Evolutionary conservation across 768 basidiomycete genomes (phyloP).

Genomic region (Amanita muscaria): DNA sequence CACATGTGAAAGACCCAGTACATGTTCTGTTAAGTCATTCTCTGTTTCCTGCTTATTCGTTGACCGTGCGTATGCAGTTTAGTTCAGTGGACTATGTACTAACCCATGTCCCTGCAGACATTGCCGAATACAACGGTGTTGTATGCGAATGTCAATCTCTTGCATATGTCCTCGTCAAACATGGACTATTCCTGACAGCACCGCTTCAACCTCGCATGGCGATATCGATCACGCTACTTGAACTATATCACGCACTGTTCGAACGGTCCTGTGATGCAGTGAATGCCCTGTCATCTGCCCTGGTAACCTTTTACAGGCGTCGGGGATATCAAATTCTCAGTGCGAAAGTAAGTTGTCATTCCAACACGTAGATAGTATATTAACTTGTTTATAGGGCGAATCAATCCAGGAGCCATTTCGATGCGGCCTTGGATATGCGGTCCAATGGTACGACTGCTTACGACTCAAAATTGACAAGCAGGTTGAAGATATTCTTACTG

Average conservation of each 20-base stretch:
- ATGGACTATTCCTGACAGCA: conserved; percentile 20
- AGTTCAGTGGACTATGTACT: no score
- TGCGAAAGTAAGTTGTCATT: no score
- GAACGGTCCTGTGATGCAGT: conserved; percentile 26
- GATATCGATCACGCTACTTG: conserved; percentile 10
- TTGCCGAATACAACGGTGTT: no score
- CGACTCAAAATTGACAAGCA: no score
- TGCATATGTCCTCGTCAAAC: conserved; percentile 16
- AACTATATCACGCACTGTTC: conserved; percentile 24
- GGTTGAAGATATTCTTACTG: no score
- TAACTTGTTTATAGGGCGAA: conserved; percentile 19
- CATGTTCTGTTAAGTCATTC: no score
- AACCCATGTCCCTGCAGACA: no score
- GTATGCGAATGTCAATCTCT: conserved; percentile 18
- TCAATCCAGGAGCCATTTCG: conserved; percentile 23
- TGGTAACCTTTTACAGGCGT: conserved; percentile 18
- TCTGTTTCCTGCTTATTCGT: no score
- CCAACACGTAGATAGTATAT: no score
- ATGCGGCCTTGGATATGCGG: conserved; percentile 11
- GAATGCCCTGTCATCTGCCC: conserved; percentile 15
- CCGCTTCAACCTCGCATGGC: no score
- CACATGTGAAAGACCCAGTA: no score
- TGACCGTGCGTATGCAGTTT: no score
- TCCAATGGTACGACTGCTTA: conserved; percentile 12
- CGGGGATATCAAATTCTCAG: conserved; percentile 17